Evolutionary conservation across 495 filamentous ascomycete genomes (phyloP).

Genomic region (Penicillium mononematosum): DNA sequence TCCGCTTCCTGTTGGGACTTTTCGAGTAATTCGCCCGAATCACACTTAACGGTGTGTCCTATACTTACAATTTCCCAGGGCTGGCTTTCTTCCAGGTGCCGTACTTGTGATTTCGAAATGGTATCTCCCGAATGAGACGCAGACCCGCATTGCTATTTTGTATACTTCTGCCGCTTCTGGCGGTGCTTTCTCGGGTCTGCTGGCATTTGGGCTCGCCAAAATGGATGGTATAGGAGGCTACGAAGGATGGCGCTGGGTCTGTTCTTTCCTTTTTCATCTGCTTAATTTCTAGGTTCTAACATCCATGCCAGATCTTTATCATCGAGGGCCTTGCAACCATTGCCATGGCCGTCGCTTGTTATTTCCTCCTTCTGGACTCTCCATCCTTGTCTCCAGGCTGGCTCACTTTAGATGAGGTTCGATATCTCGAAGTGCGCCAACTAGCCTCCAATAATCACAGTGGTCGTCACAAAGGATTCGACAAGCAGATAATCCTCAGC

Average conservation of each 20-base stretch:
- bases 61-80: too few species aligned
- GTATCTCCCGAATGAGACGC: slow-evolving; percentile 62
- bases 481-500: slow-evolving; percentile 8
- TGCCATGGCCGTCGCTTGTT: slow-evolving; percentile 22
- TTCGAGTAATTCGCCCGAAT: too few species aligned
- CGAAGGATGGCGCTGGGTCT: slow-evolving; percentile 62
- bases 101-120: slow-evolving; percentile 51
- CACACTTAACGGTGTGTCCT: too few species aligned
- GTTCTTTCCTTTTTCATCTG: background rate
- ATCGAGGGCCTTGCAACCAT: slow-evolving; percentile 58
- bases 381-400: slow-evolving; percentile 20
- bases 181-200: slow-evolving; percentile 64
- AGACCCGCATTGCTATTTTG: slow-evolving; percentile 65
- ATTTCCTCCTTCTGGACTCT: slow-evolving; percentile 21
- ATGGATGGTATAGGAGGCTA: slow-evolving; percentile 62
- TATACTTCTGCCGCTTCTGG: slow-evolving; percentile 63
- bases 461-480: slow-evolving; percentile 7
- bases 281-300: background rate
- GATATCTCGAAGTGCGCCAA: slow-evolving; percentile 20
- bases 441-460: slow-evolving; percentile 6
- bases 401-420: slow-evolving; percentile 22
- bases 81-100: too few species aligned
- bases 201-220: slow-evolving; percentile 62
- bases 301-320: slow-evolving; percentile 56
- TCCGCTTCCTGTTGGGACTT: too few species aligned